Evolutionary conservation across 1,284 basidiomycete species (phyloP).

Genomic region (Termitomyces sp.): DNA sequence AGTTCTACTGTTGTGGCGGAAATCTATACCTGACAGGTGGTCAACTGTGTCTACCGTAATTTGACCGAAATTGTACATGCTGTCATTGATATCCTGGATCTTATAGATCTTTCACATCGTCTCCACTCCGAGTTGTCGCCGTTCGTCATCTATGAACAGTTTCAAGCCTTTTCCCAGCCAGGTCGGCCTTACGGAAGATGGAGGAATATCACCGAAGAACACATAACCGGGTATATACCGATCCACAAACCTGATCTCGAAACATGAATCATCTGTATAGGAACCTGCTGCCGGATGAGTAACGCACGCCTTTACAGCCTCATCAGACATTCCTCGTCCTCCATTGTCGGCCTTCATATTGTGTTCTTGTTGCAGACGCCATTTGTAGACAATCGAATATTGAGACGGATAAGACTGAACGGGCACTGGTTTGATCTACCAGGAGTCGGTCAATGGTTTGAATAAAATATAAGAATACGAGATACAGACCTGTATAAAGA

Average conservation of each 20-base stretch:
- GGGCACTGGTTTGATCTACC: constrained; percentile 47
- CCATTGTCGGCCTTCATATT: constrained; percentile 80
- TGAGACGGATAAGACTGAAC: constrained; percentile 28
- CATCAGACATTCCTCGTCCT: constrained; percentile 82
- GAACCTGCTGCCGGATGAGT: not conserved
- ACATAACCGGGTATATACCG: constrained; percentile 85
- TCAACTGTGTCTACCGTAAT: not conserved
- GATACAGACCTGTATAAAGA: constrained; percentile 60
- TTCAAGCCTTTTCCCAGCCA: constrained; percentile 40
- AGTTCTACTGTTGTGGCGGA: not conserved
- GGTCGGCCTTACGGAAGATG: constrained; percentile 19
- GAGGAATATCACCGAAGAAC: constrained; percentile 57
- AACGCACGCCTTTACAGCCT: constrained; percentile 64
- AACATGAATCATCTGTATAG: constrained; percentile 2
- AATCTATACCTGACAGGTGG: not conserved
- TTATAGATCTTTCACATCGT: constrained; percentile 17
- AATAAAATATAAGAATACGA: not conserved
- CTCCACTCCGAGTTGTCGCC: constrained; percentile 31
- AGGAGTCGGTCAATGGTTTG: not conserved
- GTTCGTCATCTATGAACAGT: constrained; percentile 37
- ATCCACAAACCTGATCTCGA: constrained; percentile 55
- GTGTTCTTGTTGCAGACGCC: constrained; percentile 86
- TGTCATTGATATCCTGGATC: not conserved
- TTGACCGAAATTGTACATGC: not conserved
- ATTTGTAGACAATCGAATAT: constrained; percentile 63